Evolutionary conservation across 179 eudicot genomes (phyloP), one percentile per base, ranked within the genome.

Genomic region (Nepenthes alata): DNA sequence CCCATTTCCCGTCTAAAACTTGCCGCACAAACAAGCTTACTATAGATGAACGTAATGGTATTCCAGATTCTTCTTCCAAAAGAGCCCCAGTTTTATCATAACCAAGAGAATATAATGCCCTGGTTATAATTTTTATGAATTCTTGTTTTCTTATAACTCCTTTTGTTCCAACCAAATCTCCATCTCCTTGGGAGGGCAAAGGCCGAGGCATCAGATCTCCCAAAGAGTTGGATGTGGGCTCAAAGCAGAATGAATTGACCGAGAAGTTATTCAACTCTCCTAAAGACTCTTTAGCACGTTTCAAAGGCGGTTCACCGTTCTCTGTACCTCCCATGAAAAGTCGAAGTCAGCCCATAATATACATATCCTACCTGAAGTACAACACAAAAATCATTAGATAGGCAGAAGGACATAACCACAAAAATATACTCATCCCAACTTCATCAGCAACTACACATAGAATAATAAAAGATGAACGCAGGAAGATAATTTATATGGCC

Each of bases 261-360:
- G 64, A 66, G 52, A 70, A 70, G 61, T 74, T 70, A 55, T 68
- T 75, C 39, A 68, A 68, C 62, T 75, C 81, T 57, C 66, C 66
- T n/a, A 73, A 72, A 63, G 75, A 74, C 62, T 74, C 68, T 83
- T 78, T 78, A 57, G 70, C 70, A 63, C 85, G 83, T 73, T 80
- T 85, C 67, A 64, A 70, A 65, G 87, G 87, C 70, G 85, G 90
- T 80, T 78, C 83, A 70, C 65, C 69, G 70, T 85, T 81, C 74
- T 79, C 82, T 69, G 65, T 72, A 65, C 78, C 87, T 82, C 85
- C 87, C 89, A 84, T 84, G 86, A 79, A 82, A 82, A 66, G 79
- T 65, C 78, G 58, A 63, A 66, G 49, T 84, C 76, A 84, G 84
- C 80, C 89, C 89, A 84, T 82, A 47, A 84, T 82, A 47, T 73